phyloP scores from a whole-genome alignment of 176 grass and related monocot genomes.

The Leersia perrieri region DNA sequence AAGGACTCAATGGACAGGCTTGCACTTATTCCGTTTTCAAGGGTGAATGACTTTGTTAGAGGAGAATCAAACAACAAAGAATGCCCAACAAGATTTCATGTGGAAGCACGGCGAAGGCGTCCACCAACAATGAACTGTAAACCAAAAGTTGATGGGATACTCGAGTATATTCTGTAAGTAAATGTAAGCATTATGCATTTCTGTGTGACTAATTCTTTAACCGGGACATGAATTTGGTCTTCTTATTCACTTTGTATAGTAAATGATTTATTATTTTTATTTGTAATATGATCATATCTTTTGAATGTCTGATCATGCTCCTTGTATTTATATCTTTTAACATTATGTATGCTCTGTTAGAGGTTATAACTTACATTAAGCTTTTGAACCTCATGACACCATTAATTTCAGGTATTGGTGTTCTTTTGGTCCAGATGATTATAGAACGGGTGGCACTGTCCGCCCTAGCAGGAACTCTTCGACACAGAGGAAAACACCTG shows the following conservation, averaged over 20 bases:
- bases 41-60: conserved; percentile 84
- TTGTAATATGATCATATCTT: neutral
- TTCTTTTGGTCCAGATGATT: conserved; percentile 95
- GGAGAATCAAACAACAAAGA: conserved; percentile 89
- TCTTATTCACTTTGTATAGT: conserved; percentile 7
- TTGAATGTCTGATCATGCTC: neutral
- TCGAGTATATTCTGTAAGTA: conserved; percentile 97
- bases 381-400: conserved; percentile 15
- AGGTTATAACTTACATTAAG: conserved; percentile 17
- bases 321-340: neutral
- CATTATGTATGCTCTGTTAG: neutral
- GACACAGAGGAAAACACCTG: conserved; percentile 69
- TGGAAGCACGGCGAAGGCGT: conserved; percentile 80
- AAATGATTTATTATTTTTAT: neutral
- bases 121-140: conserved; percentile 63
- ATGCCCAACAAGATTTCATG: conserved; percentile 81
- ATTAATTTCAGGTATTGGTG: conserved; percentile 85
- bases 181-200: neutral
- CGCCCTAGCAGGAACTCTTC: conserved; percentile 73
- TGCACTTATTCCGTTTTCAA: conserved; percentile 85
- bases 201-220: neutral
- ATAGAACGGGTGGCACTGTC: conserved; percentile 71
- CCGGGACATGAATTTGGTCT: neutral
- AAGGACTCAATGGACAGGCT: conserved; percentile 86
- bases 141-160: conserved; percentile 97